Evolutionary conservation across 148 eudicot species (phyloP).

Genomic region (Polygonum maritimum): DNA sequence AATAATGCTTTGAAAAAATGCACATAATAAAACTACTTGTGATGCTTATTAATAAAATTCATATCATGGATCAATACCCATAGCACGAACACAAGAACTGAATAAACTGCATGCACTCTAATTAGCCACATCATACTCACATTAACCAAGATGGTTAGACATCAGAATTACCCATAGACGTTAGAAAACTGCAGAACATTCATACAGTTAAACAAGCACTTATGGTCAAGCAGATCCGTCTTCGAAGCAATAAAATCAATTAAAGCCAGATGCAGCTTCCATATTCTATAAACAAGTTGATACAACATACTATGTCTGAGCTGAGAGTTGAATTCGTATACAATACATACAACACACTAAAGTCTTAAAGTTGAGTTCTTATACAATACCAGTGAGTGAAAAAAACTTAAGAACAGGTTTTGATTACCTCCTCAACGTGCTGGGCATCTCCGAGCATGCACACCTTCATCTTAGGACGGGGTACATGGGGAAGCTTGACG

Average conservation of each 20-base stretch:
- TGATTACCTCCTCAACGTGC: constrained; percentile 18
- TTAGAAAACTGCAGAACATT: not conserved
- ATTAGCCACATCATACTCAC: not conserved
- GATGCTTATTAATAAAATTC: not conserved
- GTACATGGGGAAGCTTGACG: constrained; percentile 16
- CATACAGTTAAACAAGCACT: too few relatives aligned
- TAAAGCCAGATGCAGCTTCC: not conserved
- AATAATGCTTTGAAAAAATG: not conserved
- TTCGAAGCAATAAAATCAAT: not conserved
- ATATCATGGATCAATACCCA: not conserved
- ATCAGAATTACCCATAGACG: not conserved
- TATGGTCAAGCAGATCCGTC: not conserved
- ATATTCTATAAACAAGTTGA: not conserved
- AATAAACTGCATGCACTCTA: not conserved
- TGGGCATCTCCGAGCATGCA: constrained; percentile 23
- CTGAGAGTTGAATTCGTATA: not conserved
- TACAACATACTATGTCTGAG: not conserved
- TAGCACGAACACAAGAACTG: not conserved
- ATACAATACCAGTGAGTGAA: not conserved
- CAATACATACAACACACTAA: not conserved
- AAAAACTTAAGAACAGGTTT: not conserved
- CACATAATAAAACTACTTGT: not conserved
- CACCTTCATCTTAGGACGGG: constrained; percentile 24
- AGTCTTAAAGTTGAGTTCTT: not conserved
- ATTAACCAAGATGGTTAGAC: not conserved